These are phyloP conservation scores for Backusella macrospora DNA, from an alignment of 192 early-diverging fungal genomes.

Conservation along the genomic window DNA sequence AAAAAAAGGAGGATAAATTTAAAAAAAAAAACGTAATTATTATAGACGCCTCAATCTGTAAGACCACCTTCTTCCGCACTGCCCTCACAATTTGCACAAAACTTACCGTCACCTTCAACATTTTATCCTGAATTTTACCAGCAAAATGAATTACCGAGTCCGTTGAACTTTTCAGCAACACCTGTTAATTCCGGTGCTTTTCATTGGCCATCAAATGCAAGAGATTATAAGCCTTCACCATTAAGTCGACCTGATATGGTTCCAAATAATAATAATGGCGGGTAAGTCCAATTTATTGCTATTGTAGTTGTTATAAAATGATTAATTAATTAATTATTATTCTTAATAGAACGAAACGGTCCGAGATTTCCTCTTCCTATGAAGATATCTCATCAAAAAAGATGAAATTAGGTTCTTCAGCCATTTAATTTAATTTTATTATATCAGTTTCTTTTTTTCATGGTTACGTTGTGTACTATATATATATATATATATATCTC, in stretches of 20 bases:
- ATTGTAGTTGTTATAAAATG: not conserved
- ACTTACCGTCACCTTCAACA: constrained; percentile 73
- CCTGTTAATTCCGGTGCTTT: constrained; percentile 52
- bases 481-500: no score
- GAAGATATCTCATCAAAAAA: constrained; percentile 15
- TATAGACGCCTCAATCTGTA: not conserved
- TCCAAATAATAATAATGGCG: no score
- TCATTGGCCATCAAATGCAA: constrained; percentile 19
- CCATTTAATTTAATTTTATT: not conserved
- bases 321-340: not conserved
- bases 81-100: constrained; percentile 67
- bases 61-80: constrained; percentile 64
- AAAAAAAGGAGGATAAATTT: not conserved
- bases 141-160: constrained; percentile 69
- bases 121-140: constrained; percentile 80
- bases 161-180: constrained; percentile 75
- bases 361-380: not conserved
- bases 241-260: constrained; percentile 10
- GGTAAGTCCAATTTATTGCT: not conserved
- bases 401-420: constrained; percentile 9
- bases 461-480: no score
- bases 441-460: no score
- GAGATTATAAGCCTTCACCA: constrained; percentile 19
- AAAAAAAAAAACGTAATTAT: not conserved
- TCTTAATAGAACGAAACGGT: not conserved